Percentiles rank a stretch among this genome's conserved stretches.
Evolutionary conservation across 2,329 filamentous ascomycete species (phyloP).

Genomic region (Coniochaeta ligniaria): DNA sequence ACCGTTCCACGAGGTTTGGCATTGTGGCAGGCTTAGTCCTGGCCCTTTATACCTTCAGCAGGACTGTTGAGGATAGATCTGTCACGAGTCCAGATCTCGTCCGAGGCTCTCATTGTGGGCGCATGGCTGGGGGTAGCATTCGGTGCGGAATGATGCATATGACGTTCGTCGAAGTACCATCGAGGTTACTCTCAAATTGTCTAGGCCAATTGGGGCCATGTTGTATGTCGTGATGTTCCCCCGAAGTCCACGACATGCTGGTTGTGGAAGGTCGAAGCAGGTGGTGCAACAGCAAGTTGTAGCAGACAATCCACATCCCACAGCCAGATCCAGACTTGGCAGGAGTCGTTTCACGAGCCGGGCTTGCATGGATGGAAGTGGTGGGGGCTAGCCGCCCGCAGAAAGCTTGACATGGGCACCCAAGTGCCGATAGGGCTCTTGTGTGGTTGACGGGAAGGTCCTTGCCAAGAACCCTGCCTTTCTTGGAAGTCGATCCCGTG

Average conservation of each 20-base stretch:
- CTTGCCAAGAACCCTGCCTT: neutral
- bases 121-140: neutral
- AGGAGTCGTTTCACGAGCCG: neutral
- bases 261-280: neutral
- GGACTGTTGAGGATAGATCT: neutral
- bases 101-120: neutral
- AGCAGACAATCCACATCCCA: neutral
- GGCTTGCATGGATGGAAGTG: neutral
- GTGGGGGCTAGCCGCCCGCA: neutral
- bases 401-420: neutral
- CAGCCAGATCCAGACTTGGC: neutral
- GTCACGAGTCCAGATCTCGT: neutral
- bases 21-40: neutral
- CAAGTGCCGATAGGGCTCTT: neutral
- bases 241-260: neutral
- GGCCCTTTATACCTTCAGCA: neutral
- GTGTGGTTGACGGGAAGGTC: neutral
- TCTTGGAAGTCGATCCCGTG: neutral
- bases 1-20: neutral
- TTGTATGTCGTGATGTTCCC: neutral
- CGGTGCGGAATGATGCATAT: neutral
- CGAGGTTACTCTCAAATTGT: neutral
- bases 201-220: neutral
- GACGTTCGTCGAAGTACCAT: neutral
- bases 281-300: neutral